These are phyloP conservation scores for Chytriomyces confervae DNA, from an alignment of 192 early-diverging fungal genomes.

Conservation along the genomic window DNA sequence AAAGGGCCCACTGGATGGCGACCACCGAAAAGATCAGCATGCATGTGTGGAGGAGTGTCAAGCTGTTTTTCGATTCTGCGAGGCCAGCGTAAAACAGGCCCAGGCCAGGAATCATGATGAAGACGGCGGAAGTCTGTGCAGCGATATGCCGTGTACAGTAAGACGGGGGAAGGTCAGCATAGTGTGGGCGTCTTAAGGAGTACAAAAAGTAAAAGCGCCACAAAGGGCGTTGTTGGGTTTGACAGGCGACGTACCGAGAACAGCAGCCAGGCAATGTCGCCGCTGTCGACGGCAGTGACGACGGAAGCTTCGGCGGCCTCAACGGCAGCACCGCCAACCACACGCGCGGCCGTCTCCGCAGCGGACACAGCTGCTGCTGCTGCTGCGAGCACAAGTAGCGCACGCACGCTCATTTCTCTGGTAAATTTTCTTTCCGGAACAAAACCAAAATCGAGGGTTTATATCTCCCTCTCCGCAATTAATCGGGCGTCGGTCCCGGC, in stretches of 20 bases:
- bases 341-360: not conserved
- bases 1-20: slow-evolving; percentile 87
- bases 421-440: no score
- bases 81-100: slow-evolving; percentile 97
- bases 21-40: slow-evolving; percentile 77
- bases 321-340: not conserved
- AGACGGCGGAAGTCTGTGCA: slow-evolving; percentile 72
- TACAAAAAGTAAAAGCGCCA: not conserved
- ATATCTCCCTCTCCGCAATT: no score
- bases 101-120: slow-evolving; percentile 94
- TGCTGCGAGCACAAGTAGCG: no score
- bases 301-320: no score
- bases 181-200: not conserved
- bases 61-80: slow-evolving; percentile 89
- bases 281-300: not conserved
- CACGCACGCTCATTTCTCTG: no score
- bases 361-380: no score
- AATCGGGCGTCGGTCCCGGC: no score
- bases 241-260: not conserved
- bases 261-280: slow-evolving; percentile 16
- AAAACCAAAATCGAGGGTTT: no score
- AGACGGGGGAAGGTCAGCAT: not conserved
- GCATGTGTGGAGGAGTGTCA: slow-evolving; percentile 85
- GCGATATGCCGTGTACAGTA: no score
- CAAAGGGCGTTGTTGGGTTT: not conserved